phyloP scores from a whole-genome alignment of 805 yeast genomes.

The Grigorovia humatica region DNA sequence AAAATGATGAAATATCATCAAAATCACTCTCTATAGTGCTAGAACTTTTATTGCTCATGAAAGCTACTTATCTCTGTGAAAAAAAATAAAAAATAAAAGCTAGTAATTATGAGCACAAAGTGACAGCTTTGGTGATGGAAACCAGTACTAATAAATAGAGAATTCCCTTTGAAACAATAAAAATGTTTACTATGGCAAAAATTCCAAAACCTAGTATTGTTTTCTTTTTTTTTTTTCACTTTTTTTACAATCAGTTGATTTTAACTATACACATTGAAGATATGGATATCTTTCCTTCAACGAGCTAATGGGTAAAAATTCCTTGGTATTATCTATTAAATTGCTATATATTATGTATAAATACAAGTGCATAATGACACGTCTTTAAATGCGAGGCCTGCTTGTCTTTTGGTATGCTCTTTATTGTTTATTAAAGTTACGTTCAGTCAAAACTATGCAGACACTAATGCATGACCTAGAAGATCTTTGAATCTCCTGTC shows the following conservation, averaged over 20 bases:
- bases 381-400: neutral
- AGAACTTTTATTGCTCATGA: conserved; percentile 1
- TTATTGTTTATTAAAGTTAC: neutral
- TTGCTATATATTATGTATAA: neutral
- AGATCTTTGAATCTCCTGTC: conserved; percentile 66
- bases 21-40: conserved; percentile 12
- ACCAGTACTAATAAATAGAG: no score
- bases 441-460: neutral
- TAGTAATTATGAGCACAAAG: no score
- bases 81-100: no score
- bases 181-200: neutral
- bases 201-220: neutral
- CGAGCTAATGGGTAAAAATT: no score
- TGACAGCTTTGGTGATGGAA: no score
- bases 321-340: neutral
- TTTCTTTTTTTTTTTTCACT: neutral
- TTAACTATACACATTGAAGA: neutral
- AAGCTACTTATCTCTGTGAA: neutral
- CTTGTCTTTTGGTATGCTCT: neutral
- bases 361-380: neutral
- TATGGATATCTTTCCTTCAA: no score
- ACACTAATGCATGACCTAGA: conserved; percentile 57
- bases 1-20: conserved; percentile 22
- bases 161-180: no score
- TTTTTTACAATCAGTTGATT: neutral